Evolutionary conservation across 1,284 basidiomycete genomes (phyloP), one percentile per base, ranked within the genome.

Genomic region (Ganoderma leucocontextum): DNA sequence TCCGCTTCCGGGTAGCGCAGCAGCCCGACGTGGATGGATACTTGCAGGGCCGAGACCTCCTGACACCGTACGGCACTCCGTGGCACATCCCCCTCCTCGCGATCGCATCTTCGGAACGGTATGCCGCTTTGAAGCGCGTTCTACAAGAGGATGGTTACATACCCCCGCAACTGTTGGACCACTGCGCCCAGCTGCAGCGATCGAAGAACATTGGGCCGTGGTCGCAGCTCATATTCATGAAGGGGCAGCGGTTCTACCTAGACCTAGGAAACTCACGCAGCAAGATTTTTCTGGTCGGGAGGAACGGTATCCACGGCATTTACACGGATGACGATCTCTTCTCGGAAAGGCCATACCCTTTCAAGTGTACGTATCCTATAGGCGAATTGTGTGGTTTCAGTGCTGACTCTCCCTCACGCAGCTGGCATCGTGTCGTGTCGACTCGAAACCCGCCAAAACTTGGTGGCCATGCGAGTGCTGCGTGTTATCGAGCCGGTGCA

Each of bases 1-100:
- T 70, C 13, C 68, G 70, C 36, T 72, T 72, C 64, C 70, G 66
- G 33, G 15, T 72, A 22, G 64, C 63, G 15, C 63, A 62, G 22
- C 42, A 36, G 33, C 12, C 25, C 7, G 63, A 64, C 33, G 57
- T 66, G 8, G 5, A 29, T 1, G 13, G 55, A n/a, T 67, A 64
- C 47, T 42, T 60, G 3, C 7, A 25, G 2, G 71, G 66, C 22
- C 29, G n/a, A 13, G 69, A 72, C 65, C 66, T 72, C 13, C 19
- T 47, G 58, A 62, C 58, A 25, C 59, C 62, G 36, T 42, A 53
- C 41, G 71, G 69, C 22, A 29, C 60, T 17, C 66, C 64, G 2
- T 72, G 71, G 69, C 60, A 65, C 13, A 60, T 72, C 5, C 60
- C 69, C 2, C 57, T 68, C 42, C 13, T 67, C 13, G 65, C 65